Evolutionary conservation across 345 rosid genomes (phyloP).

Genomic region (Eucalyptus caleyi): DNA sequence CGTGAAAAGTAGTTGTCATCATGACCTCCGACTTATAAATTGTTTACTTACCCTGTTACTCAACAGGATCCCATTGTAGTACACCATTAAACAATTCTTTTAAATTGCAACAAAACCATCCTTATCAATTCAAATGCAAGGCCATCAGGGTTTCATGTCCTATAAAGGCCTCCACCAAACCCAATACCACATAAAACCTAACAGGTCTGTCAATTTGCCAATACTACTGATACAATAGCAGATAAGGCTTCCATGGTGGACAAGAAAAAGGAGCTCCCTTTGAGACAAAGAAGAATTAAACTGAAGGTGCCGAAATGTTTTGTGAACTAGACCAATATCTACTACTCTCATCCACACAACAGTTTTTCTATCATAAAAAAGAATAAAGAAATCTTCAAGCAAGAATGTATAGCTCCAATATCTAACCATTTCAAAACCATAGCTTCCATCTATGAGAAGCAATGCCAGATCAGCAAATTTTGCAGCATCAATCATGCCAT

Average conservation of each 20-base stretch:
- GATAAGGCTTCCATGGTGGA: neutral
- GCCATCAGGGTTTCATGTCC: neutral
- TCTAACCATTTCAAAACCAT: slow-evolving; percentile 95
- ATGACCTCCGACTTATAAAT: neutral
- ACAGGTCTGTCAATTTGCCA: neutral
- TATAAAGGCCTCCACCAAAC: neutral
- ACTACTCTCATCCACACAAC: neutral
- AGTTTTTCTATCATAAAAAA: neutral
- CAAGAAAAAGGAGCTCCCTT: neutral
- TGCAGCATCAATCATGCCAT: slow-evolving; percentile 94
- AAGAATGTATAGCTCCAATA: neutral
- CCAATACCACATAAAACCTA: neutral
- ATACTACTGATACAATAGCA: neutral
- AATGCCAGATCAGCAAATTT: slow-evolving; percentile 87
- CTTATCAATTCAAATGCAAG: neutral
- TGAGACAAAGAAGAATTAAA: neutral
- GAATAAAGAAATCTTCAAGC: neutral
- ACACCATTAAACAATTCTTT: neutral
- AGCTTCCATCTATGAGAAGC: slow-evolving; percentile 88
- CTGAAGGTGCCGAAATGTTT: neutral
- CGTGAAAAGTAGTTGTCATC: neutral
- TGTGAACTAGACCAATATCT: neutral
- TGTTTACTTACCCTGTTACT: neutral
- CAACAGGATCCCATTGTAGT: neutral
- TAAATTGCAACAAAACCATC: neutral